Evolutionary conservation across 495 filamentous ascomycete genomes (phyloP), one percentile per base, ranked within the genome.

Genomic region (Aspergillus baeticus): DNA sequence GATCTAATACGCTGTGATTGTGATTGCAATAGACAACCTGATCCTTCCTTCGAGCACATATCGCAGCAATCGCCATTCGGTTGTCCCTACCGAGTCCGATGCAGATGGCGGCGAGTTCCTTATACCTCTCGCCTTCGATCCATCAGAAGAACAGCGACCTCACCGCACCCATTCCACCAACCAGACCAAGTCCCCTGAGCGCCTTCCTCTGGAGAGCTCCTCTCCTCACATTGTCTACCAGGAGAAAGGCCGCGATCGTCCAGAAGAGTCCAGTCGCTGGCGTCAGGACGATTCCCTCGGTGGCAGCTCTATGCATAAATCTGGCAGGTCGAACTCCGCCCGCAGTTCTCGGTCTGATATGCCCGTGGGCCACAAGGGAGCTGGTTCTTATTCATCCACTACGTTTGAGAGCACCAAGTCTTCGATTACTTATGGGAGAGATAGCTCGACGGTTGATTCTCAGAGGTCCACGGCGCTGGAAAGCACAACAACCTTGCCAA

Each of bases 171-270:
- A 34, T 68, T 43, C 53, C 11, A 58, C 20, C 13, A 45, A 39
- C 11, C 36, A 50, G 21, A 23, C 63, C 6, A 65, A 66, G 41
- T 62, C 65, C 51, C 44, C 51, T n/a, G 68, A 66, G 56, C 61
- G 45, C 37, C 29, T 36, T 45, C 38, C 49, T 36, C 59, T 69
- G 22, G 63, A 77, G 48, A 49, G 55, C 15, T 76, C 82, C 10
- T 90, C 89, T 7, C 90, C 91, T 33, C 92, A 98, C 70, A 96
- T 96, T 65, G 89, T 90, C 35, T 95, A 89, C 67, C 91, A 96
- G 68, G 90, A 95, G 63, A 92, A 92, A 65, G 85, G 85, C 0
- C 82, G 90, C 43, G 84, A 90, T 62, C 62, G 69, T 6, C 71
- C 69, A 5, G 72, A 76, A 3, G 77, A 78, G 26, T 60, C 71